phyloP scores from a whole-genome alignment of 1,139 yeast genomes.

The Yamadazyma atlantica region DNA sequence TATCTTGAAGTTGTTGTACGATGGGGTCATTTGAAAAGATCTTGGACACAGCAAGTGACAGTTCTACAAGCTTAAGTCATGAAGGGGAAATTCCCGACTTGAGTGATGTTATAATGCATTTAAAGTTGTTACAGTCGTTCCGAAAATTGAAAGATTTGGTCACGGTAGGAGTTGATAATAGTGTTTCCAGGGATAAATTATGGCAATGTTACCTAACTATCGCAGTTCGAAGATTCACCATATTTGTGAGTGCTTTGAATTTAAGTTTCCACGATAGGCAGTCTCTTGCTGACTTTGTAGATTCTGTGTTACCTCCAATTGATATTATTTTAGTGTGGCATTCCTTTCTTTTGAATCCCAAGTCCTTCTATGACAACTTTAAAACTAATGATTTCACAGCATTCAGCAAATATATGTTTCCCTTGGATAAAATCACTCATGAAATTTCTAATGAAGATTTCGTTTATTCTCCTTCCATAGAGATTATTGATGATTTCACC shows the following conservation, averaged over 20 bases:
- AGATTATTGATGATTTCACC: conserved; percentile 3
- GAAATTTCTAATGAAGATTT: conserved; percentile 9
- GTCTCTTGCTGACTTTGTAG: conserved; percentile 5
- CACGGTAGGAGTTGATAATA: conserved; percentile 8
- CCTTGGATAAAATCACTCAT: conserved; percentile 11
- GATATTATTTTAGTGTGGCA: conserved; percentile 44
- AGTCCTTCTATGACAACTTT: conserved; percentile 28
- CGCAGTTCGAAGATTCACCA: conserved; percentile 30
- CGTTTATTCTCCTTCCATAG: conserved; percentile 7
- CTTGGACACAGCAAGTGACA: not conserved
- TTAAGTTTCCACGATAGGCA: not conserved
- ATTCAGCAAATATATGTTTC: conserved; percentile 27
- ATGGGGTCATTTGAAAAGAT: not conserved
- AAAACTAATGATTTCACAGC: conserved; percentile 21
- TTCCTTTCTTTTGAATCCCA: conserved; percentile 18
- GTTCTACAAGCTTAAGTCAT: not conserved
- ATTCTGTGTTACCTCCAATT: conserved; percentile 24
- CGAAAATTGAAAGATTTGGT: conserved; percentile 20
- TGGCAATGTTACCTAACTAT: conserved; percentile 32
- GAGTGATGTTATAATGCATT: conserved; percentile 28
- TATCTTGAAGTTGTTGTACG: too few species aligned
- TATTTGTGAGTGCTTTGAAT: conserved; percentile 24
- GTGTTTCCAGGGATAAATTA: conserved; percentile 15
- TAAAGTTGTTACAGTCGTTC: conserved; percentile 32
- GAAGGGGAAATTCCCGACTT: conserved; percentile 7